phyloP scores from a whole-genome alignment of 345 rosid genomes.

The Camelina laxa region DNA sequence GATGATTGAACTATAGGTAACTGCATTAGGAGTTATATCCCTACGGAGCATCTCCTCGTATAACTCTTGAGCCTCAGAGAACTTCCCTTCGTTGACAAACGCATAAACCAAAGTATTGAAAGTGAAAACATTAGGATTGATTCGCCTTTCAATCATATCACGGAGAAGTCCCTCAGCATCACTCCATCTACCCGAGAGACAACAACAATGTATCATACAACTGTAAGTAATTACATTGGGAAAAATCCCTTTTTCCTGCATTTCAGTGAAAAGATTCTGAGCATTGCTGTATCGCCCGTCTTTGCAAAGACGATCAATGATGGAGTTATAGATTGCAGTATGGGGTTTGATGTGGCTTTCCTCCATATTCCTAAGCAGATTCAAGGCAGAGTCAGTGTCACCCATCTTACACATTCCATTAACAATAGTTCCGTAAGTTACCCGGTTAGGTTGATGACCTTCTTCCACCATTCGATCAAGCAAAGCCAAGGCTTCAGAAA shows the following conservation, averaged over 20 bases:
- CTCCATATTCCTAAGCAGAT: slow-evolving; percentile 10
- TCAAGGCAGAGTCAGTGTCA: slow-evolving; percentile 1
- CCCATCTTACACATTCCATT: slow-evolving; percentile 13
- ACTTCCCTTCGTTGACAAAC: not conserved
- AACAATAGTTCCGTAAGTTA: not conserved
- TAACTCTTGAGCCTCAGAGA: slow-evolving; percentile 33
- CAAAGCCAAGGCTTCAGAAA: slow-evolving; percentile 11
- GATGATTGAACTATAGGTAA: not conserved
- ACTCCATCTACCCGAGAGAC: slow-evolving; percentile 11
- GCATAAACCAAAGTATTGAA: not conserved
- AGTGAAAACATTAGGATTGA: not conserved
- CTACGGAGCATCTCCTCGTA: slow-evolving; percentile 14
- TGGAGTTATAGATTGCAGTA: not conserved
- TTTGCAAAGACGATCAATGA: slow-evolving; percentile 20
- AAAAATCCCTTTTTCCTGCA: not conserved
- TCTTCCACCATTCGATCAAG: not conserved
- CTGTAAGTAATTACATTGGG: not conserved
- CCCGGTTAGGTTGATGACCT: not conserved
- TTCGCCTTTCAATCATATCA: slow-evolving; percentile 6
- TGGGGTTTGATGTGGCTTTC: not conserved
- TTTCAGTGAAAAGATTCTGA: slow-evolving; percentile 1
- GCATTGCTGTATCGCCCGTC: not conserved
- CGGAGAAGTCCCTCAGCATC: not conserved
- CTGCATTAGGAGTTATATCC: not conserved
- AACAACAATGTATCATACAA: not conserved